Evolutionary conservation across 371 early-diverging fungal species (phyloP).

Genomic region (Mucor saturninus): DNA sequence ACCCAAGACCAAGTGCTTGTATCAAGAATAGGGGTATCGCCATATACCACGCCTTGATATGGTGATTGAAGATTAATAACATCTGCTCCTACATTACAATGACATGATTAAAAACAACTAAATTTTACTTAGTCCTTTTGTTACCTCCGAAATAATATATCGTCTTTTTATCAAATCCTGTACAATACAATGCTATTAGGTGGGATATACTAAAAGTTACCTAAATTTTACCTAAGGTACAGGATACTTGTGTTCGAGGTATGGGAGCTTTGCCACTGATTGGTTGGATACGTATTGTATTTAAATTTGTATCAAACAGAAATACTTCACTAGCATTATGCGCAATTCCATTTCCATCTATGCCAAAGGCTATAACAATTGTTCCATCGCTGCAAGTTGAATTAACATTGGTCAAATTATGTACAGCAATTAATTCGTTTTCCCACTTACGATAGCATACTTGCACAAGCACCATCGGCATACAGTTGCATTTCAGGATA

Average conservation of each 20-base stretch:
- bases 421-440: no score
- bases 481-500: no score
- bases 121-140: not conserved
- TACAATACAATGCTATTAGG: not conserved
- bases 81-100: not conserved
- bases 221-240: constrained; percentile 11
- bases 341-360: no score
- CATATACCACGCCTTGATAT: not conserved
- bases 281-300: not conserved
- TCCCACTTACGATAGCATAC: no score
- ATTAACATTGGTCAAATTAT: no score
- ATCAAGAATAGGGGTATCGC: not conserved
- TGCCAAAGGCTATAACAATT: no score
- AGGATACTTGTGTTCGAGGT: constrained; percentile 1
- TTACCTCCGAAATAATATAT: constrained; percentile 26
- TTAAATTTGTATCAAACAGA: constrained; percentile 2
- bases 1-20: not conserved
- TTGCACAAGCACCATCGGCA: no score
- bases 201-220: no score
- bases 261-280: not conserved
- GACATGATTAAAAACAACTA: not conserved
- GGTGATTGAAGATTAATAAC: not conserved
- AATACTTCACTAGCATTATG: not conserved
- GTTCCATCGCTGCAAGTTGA: no score
- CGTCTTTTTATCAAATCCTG: constrained; percentile 16